Evolutionary conservation across 495 filamentous ascomycete species (phyloP).

Genomic region (Zalerion maritima): DNA sequence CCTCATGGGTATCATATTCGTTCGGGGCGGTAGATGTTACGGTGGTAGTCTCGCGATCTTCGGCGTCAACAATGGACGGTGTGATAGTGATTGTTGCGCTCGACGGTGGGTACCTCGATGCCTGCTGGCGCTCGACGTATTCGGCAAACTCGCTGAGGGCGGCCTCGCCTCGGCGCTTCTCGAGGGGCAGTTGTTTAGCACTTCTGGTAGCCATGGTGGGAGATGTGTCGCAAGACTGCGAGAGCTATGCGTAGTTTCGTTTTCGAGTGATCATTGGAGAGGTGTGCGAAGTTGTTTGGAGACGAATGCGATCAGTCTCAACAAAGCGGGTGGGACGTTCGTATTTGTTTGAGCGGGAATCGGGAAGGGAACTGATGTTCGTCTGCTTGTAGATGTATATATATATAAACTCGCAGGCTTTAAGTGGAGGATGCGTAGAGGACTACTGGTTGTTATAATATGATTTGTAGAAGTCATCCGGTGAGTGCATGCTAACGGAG

Average conservation of each 20-base stretch:
- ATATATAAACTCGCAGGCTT: too few species aligned
- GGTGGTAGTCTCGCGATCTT: conserved; percentile 42
- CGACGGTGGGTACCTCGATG: conserved; percentile 41
- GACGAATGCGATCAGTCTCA: too few species aligned
- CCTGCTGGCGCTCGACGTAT: conserved; percentile 90
- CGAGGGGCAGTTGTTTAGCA: conserved; percentile 51
- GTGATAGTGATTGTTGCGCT: conserved; percentile 20
- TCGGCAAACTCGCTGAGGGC: conserved; percentile 95
- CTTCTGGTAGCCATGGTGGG: conserved; percentile 38
- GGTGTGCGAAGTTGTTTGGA: not conserved
- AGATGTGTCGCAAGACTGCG: conserved; percentile 6
- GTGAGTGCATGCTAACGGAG: too few species aligned
- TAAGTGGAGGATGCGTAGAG: too few species aligned
- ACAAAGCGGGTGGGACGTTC: too few species aligned
- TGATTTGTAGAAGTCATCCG: too few species aligned
- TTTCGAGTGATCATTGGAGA: conserved; percentile 16
- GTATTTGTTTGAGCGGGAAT: too few species aligned
- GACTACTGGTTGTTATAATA: too few species aligned
- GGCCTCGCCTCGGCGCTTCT: conserved; percentile 74
- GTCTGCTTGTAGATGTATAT: too few species aligned
- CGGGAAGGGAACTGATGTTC: too few species aligned
- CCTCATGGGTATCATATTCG: conserved; percentile 62
- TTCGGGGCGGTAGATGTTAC: conserved; percentile 17
- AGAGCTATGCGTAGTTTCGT: conserved; percentile 7
- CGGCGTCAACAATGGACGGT: conserved; percentile 27